Conservation (phyloP, 305 asterid species). For the Galium porrigens region DNA sequence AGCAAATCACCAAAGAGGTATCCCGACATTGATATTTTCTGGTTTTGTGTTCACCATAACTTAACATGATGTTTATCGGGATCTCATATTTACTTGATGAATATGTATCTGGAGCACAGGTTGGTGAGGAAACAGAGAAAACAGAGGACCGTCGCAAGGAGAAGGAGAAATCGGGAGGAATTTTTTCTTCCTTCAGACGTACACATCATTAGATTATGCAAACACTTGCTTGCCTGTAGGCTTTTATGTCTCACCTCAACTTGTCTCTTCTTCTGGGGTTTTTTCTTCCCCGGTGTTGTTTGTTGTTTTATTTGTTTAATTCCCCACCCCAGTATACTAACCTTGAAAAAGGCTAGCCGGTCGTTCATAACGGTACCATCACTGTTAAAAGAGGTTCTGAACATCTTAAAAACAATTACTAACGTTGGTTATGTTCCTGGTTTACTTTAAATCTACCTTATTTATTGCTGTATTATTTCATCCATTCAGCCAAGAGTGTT, state of each 20-base stretch:
- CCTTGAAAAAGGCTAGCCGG: constrained; percentile 3
- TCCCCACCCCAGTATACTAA: neutral
- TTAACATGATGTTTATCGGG: neutral
- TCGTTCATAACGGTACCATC: neutral
- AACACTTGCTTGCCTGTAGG: neutral
- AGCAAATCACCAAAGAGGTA: constrained; percentile 67
- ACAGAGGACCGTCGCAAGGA: constrained; percentile 34
- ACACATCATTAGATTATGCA: constrained; percentile 27
- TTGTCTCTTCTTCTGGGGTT: neutral
- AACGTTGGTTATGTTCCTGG: neutral
- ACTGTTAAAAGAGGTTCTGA: neutral
- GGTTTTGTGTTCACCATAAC: neutral
- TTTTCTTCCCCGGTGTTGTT: neutral
- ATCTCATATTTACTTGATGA: neutral
- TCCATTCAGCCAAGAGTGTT: too few relatives aligned
- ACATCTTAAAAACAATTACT: neutral
- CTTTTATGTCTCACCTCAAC: neutral
- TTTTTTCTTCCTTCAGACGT: constrained; percentile 58
- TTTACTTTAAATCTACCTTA: neutral
- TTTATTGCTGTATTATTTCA: too few relatives aligned
- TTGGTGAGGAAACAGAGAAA: constrained; percentile 40
- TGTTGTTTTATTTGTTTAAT: neutral
- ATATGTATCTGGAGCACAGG: constrained; percentile 36
- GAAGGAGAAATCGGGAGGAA: constrained; percentile 67
- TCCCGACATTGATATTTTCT: neutral